Conservation (phyloP, 164 flowering plant species). For the Kingdonia uniflora region DNA sequence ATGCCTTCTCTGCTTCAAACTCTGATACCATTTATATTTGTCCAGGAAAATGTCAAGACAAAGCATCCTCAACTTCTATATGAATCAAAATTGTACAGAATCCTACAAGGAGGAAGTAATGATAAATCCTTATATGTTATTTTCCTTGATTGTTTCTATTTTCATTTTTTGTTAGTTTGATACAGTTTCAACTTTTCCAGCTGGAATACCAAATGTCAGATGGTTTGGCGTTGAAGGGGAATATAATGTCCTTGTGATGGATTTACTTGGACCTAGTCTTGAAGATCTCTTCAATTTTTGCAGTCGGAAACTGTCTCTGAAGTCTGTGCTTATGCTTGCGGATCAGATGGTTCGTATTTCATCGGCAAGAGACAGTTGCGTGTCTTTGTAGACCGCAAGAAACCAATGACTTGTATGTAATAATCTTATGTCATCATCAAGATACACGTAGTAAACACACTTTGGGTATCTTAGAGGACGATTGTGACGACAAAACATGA, state of each 20-base stretch:
- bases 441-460: no score
- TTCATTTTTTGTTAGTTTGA: neutral
- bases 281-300: constrained; percentile 94
- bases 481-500: no score
- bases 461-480: no score
- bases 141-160: neutral
- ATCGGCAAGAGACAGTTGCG: no score
- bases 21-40: constrained; percentile 1
- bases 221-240: constrained; percentile 97
- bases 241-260: constrained; percentile 87
- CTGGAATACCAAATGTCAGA: constrained; percentile 84
- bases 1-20: neutral
- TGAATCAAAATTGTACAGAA: constrained; percentile 79
- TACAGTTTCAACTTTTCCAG: constrained; percentile 26
- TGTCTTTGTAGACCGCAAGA: no score
- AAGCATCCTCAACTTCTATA: constrained; percentile 86
- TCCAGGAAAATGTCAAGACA: constrained; percentile 85
- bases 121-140: neutral
- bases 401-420: no score
- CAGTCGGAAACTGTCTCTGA: constrained; percentile 73
- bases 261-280: constrained; percentile 87
- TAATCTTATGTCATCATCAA: no score
- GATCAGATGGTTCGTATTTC: constrained; percentile 66
- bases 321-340: constrained; percentile 90
- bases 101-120: constrained; percentile 94